phyloP scores from a whole-genome alignment of 441 rosid species.

The Lepidium campestre region DNA sequence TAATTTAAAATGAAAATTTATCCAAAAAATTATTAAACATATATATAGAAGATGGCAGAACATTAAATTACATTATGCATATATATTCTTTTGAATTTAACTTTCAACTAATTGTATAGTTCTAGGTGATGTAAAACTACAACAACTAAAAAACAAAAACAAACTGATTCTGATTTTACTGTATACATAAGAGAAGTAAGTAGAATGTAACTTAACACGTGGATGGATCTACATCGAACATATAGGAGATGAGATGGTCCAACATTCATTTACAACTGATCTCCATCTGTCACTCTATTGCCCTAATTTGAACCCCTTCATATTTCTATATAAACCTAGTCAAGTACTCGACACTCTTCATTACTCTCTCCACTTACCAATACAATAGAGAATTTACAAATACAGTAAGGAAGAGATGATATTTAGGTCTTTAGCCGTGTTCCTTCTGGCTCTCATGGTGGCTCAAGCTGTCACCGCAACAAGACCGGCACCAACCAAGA shows the following conservation, averaged over 20 bases:
- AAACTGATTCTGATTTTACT: background rate
- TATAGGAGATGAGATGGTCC: slow-evolving; percentile 19
- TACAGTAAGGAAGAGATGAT: slow-evolving; percentile 1
- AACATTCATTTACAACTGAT: slow-evolving; percentile 1
- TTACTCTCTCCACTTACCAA: slow-evolving; percentile 16
- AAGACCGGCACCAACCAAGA: slow-evolving; percentile 32
- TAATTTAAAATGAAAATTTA: too few species aligned
- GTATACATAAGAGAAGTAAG: background rate
- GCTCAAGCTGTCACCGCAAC: slow-evolving; percentile 27
- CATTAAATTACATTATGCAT: background rate
- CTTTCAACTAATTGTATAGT: too few species aligned
- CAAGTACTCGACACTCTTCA: slow-evolving; percentile 5
- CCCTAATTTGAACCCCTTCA: slow-evolving; percentile 17
- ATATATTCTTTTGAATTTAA: too few species aligned
- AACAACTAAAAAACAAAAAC: background rate
- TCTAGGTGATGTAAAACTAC: background rate
- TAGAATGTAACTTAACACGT: slow-evolving; percentile 11
- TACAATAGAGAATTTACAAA: background rate
- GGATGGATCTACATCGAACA: slow-evolving; percentile 20
- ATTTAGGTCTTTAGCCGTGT: slow-evolving; percentile 7
- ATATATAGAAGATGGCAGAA: background rate
- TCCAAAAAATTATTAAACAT: background rate
- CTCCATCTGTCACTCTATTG: slow-evolving; percentile 13
- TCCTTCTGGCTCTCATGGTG: slow-evolving; percentile 19
- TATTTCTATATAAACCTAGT: slow-evolving; percentile 22